phyloP scores from a whole-genome alignment of 495 filamentous ascomycete species.

The Lentithecium fluviatile region DNA sequence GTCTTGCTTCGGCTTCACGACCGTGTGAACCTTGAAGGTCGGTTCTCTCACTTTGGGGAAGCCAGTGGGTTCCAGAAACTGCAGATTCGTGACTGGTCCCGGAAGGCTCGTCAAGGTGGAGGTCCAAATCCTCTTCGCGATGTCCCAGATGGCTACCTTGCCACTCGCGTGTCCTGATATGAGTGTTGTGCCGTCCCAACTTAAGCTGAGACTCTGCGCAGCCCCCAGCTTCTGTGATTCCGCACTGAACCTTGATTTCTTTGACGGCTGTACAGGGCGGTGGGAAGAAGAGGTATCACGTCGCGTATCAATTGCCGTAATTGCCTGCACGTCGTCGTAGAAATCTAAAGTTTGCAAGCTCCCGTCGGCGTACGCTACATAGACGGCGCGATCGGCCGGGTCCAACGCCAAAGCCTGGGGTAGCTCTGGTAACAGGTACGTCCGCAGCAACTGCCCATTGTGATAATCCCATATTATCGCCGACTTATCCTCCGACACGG shows the following conservation, averaged over 20 bases:
- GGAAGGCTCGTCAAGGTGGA: conserved; percentile 65
- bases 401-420: conserved; percentile 76
- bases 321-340: conserved; percentile 46
- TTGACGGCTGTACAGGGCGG: conserved; percentile 40
- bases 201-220: conserved; percentile 62
- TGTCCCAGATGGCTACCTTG: conserved; percentile 76
- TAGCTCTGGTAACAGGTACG: conserved; percentile 69
- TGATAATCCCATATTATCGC: conserved; percentile 88
- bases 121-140: conserved; percentile 61
- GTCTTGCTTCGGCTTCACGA: conserved; percentile 69
- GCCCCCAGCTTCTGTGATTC: conserved; percentile 60
- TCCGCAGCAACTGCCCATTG: conserved; percentile 70
- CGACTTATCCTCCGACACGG: conserved; percentile 75
- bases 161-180: conserved; percentile 80
- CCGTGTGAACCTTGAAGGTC: conserved; percentile 55
- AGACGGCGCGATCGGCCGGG: conserved; percentile 78
- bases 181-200: conserved; percentile 77
- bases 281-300: conserved; percentile 27
- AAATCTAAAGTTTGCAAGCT: conserved; percentile 79
- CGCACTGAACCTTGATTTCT: conserved; percentile 57
- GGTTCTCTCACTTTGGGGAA: conserved; percentile 47
- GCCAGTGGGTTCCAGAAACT: conserved; percentile 62
- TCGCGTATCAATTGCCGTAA: conserved; percentile 17
- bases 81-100: conserved; percentile 75
- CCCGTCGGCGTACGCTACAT: conserved; percentile 79